Conservation (phyloP, 495 filamentous ascomycete genomes). For the Tuber aestivum region DNA sequence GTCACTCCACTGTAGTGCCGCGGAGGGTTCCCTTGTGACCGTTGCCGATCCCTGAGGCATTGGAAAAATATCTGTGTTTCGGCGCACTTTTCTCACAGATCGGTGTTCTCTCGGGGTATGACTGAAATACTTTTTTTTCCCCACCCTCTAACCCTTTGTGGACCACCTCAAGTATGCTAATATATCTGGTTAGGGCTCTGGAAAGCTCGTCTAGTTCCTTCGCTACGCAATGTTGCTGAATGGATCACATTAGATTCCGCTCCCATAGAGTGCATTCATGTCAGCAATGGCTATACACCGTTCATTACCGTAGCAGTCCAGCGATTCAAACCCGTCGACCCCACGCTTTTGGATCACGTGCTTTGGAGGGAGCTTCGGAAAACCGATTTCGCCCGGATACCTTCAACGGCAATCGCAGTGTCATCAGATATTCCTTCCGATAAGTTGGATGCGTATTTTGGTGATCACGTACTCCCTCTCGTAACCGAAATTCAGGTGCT, state of each 20-base stretch:
- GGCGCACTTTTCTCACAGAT: conserved; percentile 39
- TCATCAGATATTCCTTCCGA: conserved; percentile 25
- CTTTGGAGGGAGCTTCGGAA: conserved; percentile 37
- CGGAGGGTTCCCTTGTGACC: conserved; percentile 40
- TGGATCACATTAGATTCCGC: conserved; percentile 24
- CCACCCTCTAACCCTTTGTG: conserved; percentile 6
- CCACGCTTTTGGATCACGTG: conserved; percentile 34
- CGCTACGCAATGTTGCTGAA: conserved; percentile 31
- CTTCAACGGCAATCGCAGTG: conserved; percentile 35
- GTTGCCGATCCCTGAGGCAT: conserved; percentile 36
- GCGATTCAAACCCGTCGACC: conserved; percentile 30
- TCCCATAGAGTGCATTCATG: conserved; percentile 28
- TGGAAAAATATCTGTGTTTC: conserved; percentile 41
- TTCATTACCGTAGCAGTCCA: conserved; percentile 28
- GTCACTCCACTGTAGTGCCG: conserved; percentile 25
- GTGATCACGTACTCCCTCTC: conserved; percentile 29
- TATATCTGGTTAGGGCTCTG: conserved; percentile 23
- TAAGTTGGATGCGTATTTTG: conserved; percentile 33
- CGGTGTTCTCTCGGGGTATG: conserved; percentile 38
- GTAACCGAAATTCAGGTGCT: conserved; percentile 21
- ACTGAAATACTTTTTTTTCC: background rate
- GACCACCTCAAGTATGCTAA: conserved; percentile 2
- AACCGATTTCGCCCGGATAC: conserved; percentile 33
- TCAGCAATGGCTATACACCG: conserved; percentile 37
- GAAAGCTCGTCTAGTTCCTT: conserved; percentile 22